Conservation (phyloP, 306 rosid species). For the Medicago arabica region DNA sequence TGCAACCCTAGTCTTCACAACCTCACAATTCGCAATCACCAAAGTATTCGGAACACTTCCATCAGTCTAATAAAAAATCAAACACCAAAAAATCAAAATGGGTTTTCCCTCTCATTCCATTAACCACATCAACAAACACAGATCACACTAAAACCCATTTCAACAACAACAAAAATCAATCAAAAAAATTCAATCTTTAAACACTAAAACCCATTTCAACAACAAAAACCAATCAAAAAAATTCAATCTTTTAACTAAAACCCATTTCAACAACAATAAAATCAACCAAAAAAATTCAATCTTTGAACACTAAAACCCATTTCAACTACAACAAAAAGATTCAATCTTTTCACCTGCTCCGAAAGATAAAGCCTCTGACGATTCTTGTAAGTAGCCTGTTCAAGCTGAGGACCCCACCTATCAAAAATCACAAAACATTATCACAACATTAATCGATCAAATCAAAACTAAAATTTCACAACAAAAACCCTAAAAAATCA, state of each 20-base stretch:
- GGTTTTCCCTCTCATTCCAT: not conserved
- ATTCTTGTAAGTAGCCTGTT: slow-evolving; percentile 94
- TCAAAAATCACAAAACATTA: not conserved
- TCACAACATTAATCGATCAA: not conserved
- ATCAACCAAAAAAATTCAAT: not conserved
- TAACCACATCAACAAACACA: not conserved
- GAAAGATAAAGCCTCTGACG: slow-evolving; percentile 97
- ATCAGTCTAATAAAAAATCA: slow-evolving; percentile 65
- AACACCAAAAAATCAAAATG: not conserved
- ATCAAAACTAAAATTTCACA: not conserved
- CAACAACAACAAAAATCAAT: slow-evolving; percentile 7
- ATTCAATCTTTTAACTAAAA: not conserved
- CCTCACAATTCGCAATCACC: slow-evolving; percentile 98
- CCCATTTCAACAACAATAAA: not conserved
- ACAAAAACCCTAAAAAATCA: slow-evolving; percentile 33
- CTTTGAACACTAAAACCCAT: not conserved
- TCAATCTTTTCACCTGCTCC: slow-evolving; percentile 62
- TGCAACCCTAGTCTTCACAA: slow-evolving; percentile 97
- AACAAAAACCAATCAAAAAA: not conserved
- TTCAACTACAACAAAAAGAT: slow-evolving; percentile 2
- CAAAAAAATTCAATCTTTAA: not conserved
- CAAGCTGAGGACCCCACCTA: slow-evolving; percentile 99
- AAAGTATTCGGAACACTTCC: slow-evolving; percentile 98
- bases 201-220: not conserved
- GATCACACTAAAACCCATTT: not conserved